Evolutionary conservation across 2,329 filamentous ascomycete genomes (phyloP).

Genomic region (Stenocarpella maydis): DNA sequence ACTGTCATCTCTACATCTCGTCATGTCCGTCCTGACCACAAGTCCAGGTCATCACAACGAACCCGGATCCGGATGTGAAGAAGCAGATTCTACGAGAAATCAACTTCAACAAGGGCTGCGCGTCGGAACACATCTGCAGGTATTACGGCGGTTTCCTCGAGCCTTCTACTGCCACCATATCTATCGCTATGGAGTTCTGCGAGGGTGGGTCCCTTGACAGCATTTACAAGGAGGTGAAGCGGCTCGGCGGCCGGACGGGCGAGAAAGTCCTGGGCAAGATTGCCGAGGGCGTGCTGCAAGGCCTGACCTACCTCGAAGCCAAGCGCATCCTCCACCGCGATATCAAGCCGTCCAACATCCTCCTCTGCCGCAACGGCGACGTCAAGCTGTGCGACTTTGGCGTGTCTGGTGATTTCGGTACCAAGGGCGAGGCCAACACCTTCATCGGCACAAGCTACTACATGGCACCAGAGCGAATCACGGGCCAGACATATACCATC

Average conservation of each 20-base stretch:
- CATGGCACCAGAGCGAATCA: constrained; percentile 98
- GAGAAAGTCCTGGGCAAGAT: constrained; percentile 98
- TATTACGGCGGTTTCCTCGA: constrained; percentile 99
- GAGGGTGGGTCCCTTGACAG: constrained; percentile 96
- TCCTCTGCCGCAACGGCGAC: constrained; percentile 89
- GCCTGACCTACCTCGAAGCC: constrained; percentile 92
- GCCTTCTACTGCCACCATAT: constrained; percentile 94
- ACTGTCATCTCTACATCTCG: constrained; percentile 18
- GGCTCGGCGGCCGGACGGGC: constrained; percentile 90
- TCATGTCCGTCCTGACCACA: constrained; percentile 32
- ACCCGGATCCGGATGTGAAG: constrained; percentile 97
- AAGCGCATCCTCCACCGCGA: constrained; percentile 98
- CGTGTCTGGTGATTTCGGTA: constrained; percentile 96
- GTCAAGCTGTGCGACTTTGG: constrained; percentile 99
- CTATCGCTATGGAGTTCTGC: constrained; percentile 99
- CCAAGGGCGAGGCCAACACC: constrained; percentile 97
- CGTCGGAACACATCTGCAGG: constrained; percentile 93
- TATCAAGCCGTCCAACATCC: constrained; percentile 97
- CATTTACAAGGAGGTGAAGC: constrained; percentile 97
- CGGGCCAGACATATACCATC: constrained; percentile 97
- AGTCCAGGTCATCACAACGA: constrained; percentile 90
- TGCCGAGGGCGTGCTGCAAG: constrained; percentile 91
- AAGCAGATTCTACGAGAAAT: constrained; percentile 97
- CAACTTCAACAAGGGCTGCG: constrained; percentile 97
- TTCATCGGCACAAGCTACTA: constrained; percentile 99